Evolutionary conservation across 1,284 basidiomycete species (phyloP), one percentile per base, ranked within the genome.

Genomic region (Boletus mariae): DNA sequence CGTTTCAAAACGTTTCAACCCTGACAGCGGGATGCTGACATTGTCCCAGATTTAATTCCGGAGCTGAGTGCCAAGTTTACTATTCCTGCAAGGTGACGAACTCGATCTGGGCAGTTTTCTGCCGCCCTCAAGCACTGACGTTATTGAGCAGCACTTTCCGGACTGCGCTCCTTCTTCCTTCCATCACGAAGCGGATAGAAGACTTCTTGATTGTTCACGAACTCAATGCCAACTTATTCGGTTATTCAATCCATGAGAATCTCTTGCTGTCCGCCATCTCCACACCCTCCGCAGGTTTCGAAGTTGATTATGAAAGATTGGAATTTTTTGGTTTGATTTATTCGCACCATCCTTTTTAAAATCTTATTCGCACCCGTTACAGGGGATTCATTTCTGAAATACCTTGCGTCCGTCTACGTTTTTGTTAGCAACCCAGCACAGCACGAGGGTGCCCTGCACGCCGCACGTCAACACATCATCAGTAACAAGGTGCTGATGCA

Each of bases 301-400:
- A 87, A 57, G 76, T 77, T 56, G 79, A 92, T 70, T 93, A 92
- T 66, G 88, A 93, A 69, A 81, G 90, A 35, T 71, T 92, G 35
- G 90, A 93, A 65, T 74, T 92, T 49, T 76, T 92, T 29, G 90
- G 90, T 89, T 65, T 57, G 67, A 51, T 50, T 56, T 40, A 52
- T 12, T 51, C 53, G 43, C 51, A 49, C 50, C 26, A 34, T 38
- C 51, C 29, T 40, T 57, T 59, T 56, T 57, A 55, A 23, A 13
- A 26, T 34, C 47, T 52, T 44, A 26, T 45, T 63, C 23, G 67
- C 49, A 52, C 47, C 45, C 51, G 40, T 47, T 50, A 37, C 58
- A 91, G 89, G 90, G 20, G 90, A 93, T 69, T 80, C 87, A 26
- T 88, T 89, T 67, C 72, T 93, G 52, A 93, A 93, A 70, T 86